phyloP scores from a whole-genome alignment of 1,139 yeast genomes.

The Nadsonia commutata region DNA sequence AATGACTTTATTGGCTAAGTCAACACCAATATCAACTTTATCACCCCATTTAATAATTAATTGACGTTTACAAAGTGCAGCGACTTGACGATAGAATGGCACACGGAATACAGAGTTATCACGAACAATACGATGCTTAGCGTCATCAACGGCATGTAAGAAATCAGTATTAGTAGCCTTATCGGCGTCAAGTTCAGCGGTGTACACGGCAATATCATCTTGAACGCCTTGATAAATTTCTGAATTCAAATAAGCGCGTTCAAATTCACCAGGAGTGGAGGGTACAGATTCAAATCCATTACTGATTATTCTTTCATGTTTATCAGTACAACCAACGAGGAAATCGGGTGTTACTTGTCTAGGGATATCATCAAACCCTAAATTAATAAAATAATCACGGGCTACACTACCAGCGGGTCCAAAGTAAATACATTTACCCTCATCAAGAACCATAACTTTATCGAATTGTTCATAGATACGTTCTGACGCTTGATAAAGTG shows the following conservation, averaged over 20 bases:
- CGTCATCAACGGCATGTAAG: slow-evolving; percentile 28
- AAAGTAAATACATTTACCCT: slow-evolving; percentile 41
- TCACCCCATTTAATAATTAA: slow-evolving; percentile 45
- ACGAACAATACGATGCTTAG: slow-evolving; percentile 32
- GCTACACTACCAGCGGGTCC: slow-evolving; percentile 37
- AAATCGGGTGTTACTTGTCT: slow-evolving; percentile 47
- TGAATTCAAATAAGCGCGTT: slow-evolving; percentile 38
- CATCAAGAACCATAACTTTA: slow-evolving; percentile 43
- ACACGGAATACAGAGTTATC: slow-evolving; percentile 32
- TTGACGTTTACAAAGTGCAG: slow-evolving; percentile 30
- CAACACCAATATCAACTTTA: slow-evolving; percentile 35
- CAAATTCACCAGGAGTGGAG: slow-evolving; percentile 42
- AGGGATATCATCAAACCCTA: slow-evolving; percentile 46
- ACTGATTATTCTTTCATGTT: not conserved
- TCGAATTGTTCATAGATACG: slow-evolving; percentile 45
- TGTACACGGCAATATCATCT: slow-evolving; percentile 31
- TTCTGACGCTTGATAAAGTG: slow-evolving; percentile 49
- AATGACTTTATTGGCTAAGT: slow-evolving; percentile 33
- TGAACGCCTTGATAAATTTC: slow-evolving; percentile 30
- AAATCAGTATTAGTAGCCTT: slow-evolving; percentile 29
- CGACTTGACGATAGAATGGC: slow-evolving; percentile 29
- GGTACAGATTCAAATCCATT: slow-evolving; percentile 33
- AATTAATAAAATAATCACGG: slow-evolving; percentile 34
- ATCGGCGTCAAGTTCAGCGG: slow-evolving; percentile 23
- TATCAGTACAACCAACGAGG: slow-evolving; percentile 13